phyloP scores from a whole-genome alignment of 495 filamentous ascomycete species.

The Lepraria neglecta region DNA sequence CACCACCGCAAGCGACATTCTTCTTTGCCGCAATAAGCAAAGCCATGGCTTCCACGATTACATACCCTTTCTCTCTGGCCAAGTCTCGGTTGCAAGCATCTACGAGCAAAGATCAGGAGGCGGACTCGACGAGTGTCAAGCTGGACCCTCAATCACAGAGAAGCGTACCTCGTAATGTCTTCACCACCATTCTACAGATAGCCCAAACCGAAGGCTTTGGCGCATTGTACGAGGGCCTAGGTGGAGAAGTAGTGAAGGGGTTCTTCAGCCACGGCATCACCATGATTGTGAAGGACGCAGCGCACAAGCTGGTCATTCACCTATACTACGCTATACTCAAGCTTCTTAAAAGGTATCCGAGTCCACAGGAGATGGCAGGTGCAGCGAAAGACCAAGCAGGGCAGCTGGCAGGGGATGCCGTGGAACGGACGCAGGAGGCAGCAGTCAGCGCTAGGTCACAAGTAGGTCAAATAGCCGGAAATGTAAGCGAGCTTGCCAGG shows the following conservation, averaged over 20 bases:
- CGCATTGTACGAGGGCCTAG: slow-evolving; percentile 71
- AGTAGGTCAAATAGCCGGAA: neutral
- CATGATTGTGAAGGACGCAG: slow-evolving; percentile 80
- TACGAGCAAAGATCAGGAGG: slow-evolving; percentile 19
- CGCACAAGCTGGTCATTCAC: slow-evolving; percentile 68
- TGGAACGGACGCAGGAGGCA: neutral
- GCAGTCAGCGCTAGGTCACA: neutral
- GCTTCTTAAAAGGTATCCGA: slow-evolving; percentile 38
- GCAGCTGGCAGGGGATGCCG: slow-evolving; percentile 5
- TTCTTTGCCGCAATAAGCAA: slow-evolving; percentile 78
- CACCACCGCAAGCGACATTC: slow-evolving; percentile 53
- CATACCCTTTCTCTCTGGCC: slow-evolving; percentile 81
- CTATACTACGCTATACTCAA: slow-evolving; percentile 50
- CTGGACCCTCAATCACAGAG: slow-evolving; percentile 16
- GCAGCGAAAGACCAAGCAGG: slow-evolving; percentile 38
- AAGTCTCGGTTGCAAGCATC: slow-evolving; percentile 65
- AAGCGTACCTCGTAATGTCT: slow-evolving; percentile 45
- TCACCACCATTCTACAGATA: slow-evolving; percentile 57
- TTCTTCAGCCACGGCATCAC: slow-evolving; percentile 84
- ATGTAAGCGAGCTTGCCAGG: neutral
- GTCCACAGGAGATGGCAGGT: slow-evolving; percentile 35
- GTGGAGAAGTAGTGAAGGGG: slow-evolving; percentile 71
- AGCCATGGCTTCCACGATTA: slow-evolving; percentile 67
- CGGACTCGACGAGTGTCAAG: slow-evolving; percentile 11
- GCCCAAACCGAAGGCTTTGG: slow-evolving; percentile 58